Base-by-base conservation (phyloP, 306 rosid species). In the Malus orientalis region DNA sequence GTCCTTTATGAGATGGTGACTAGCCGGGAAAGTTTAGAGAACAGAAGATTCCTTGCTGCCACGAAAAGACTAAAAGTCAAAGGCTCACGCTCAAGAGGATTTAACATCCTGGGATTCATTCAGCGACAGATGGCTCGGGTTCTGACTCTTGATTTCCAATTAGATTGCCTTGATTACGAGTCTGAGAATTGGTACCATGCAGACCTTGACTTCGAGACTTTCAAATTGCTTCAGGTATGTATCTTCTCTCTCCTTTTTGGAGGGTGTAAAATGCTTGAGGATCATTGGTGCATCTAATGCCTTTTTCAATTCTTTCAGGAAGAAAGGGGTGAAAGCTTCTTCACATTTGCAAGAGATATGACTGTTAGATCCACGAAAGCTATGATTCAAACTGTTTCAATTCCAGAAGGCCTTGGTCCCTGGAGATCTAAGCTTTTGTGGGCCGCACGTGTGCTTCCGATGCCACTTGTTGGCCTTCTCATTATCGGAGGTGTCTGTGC, bases 1-100 rank as follows among this genome's bases (percentile, higher is more conserved):
- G 91, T 92, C 78, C 97, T 95, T 62, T 95, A 89, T 81, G 98
- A 95, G 86, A 95, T 95, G 98, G 97, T 95, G 32, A 85, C 98
- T 10, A 95, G 98, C 85, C 88, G 86, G 89, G 97, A 92, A 82
- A 87, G 85, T 82, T 84, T 95, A 75, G 91, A 87, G 79, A 84
- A 84, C 74, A 89, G 91, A 85, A 88, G 88, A 74, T 86, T 76
- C 42, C 66, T 82, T 68, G 72, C 68, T 42, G 85, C 86, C 65
- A 78, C 76, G 65, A 89, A 69, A 60, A 90, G 88, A 69, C 82
- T 84, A 60, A 86, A 87, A 82, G 82, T 80, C 61, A 87, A 88
- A 80, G 78, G 76, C 53, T 88, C 90, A 18, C 82, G 93, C 27
- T 23, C 86, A 29, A 82, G 89, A 51, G 96, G 97, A 61, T 82